Conservation (phyloP, 345 rosid genomes). For the Bruguiera gymnorhiza region DNA sequence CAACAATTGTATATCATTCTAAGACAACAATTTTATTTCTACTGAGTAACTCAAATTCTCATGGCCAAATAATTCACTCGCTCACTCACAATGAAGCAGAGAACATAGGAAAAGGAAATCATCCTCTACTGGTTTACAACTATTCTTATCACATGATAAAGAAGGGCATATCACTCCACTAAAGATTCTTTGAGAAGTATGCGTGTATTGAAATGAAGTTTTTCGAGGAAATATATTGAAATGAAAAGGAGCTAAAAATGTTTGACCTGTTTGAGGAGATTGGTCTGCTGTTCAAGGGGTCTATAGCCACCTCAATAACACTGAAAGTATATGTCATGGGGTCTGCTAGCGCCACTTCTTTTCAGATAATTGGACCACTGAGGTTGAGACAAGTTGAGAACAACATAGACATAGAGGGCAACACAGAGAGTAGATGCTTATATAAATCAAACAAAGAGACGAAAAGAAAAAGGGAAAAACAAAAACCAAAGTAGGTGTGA, state of each 20-base stretch:
- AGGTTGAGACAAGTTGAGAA: slow-evolving; percentile 56
- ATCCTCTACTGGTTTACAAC: too few species aligned
- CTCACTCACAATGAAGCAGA: not conserved
- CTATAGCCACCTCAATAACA: slow-evolving; percentile 57
- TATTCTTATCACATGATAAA: not conserved
- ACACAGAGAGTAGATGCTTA: slow-evolving; percentile 48
- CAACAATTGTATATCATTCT: too few species aligned
- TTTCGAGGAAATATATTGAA: too few species aligned
- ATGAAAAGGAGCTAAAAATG: too few species aligned
- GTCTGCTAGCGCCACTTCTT: slow-evolving; percentile 24
- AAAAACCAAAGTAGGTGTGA: too few species aligned
- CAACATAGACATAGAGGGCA: slow-evolving; percentile 38
- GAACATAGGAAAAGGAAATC: not conserved
- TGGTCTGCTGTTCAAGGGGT: slow-evolving; percentile 34
- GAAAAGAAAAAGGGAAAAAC: too few species aligned
- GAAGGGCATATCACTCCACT: not conserved
- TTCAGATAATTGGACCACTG: slow-evolving; percentile 23
- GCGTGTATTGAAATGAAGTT: not conserved
- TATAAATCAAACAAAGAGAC: too few species aligned
- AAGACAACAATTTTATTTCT: too few species aligned
- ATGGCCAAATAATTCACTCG: not conserved
- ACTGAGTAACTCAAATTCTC: not conserved
- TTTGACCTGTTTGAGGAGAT: too few species aligned
- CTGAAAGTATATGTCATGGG: slow-evolving; percentile 43
- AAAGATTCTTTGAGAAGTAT: not conserved